Conservation (phyloP, 2,329 filamentous ascomycete species). For the Aspergillus udagawae region DNA sequence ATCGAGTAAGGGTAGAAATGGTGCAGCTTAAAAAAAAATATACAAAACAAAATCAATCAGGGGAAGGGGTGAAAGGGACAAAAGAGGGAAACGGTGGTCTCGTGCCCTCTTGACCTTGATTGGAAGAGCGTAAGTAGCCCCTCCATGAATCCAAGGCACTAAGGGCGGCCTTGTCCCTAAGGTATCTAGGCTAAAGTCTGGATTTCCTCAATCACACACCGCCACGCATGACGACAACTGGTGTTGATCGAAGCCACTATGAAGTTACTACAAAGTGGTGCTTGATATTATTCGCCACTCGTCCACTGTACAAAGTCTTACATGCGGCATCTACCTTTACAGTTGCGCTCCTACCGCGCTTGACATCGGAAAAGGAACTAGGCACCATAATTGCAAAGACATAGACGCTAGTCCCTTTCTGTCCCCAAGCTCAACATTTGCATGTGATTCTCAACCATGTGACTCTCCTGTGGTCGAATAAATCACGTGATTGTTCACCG, state of each 20-base stretch:
- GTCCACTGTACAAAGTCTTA: background rate
- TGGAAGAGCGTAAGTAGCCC: conserved; percentile 13
- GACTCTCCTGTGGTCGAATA: background rate
- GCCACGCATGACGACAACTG: background rate
- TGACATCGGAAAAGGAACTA: background rate
- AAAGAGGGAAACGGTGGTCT: conserved; percentile 26
- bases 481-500: background rate
- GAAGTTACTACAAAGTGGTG: background rate
- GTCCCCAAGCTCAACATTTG: conserved; percentile 7
- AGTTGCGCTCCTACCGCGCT: background rate
- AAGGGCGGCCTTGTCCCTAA: background rate
- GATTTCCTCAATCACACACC: background rate
- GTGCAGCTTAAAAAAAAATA: conserved; percentile 3
- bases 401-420: background rate
- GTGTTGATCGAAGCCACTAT: background rate
- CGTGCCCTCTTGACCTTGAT: conserved; percentile 29
- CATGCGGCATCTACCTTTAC: background rate
- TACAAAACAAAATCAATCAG: conserved; percentile 2
- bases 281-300: background rate
- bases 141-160: background rate
- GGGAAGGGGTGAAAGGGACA: conserved; percentile 10
- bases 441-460: conserved; percentile 17
- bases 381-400: background rate
- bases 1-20: conserved; percentile 1
- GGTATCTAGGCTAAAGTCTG: background rate